These are phyloP conservation scores for Pyrus pyrifolia DNA, from an alignment of 306 rosid genomes.

Conservation along the genomic window DNA sequence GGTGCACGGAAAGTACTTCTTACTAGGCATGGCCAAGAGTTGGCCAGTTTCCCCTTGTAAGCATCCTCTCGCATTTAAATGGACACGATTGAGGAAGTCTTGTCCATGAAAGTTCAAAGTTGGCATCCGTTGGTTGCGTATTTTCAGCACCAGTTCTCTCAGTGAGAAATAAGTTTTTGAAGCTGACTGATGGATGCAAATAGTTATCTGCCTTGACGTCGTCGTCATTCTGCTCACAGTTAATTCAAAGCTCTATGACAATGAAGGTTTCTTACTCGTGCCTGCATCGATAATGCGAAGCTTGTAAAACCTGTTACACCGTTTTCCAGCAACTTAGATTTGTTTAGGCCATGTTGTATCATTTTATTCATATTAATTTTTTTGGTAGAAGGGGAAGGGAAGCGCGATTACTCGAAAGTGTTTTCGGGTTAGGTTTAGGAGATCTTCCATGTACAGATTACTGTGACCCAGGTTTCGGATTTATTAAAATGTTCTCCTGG, in stretches of 20 bases:
- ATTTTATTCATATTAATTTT: neutral
- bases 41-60: conserved; percentile 51
- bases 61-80: neutral
- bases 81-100: neutral
- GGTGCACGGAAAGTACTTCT: conserved; percentile 62
- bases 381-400: neutral
- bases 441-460: neutral
- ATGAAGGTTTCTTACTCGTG: neutral
- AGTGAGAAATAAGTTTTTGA: neutral
- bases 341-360: neutral
- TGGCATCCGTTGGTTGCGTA: neutral
- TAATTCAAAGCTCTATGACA: neutral
- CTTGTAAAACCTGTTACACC: neutral
- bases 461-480: neutral
- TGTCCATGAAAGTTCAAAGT: conserved; percentile 1
- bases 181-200: neutral
- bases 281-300: neutral
- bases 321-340: neutral
- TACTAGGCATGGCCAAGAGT: conserved; percentile 59
- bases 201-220: neutral
- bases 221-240: neutral
- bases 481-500: neutral
- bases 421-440: neutral
- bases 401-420: neutral
- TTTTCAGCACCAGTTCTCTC: neutral